Evolutionary conservation across 345 rosid species (phyloP), one percentile per base, ranked within the genome.

Genomic region (Eutrema japonicum): DNA sequence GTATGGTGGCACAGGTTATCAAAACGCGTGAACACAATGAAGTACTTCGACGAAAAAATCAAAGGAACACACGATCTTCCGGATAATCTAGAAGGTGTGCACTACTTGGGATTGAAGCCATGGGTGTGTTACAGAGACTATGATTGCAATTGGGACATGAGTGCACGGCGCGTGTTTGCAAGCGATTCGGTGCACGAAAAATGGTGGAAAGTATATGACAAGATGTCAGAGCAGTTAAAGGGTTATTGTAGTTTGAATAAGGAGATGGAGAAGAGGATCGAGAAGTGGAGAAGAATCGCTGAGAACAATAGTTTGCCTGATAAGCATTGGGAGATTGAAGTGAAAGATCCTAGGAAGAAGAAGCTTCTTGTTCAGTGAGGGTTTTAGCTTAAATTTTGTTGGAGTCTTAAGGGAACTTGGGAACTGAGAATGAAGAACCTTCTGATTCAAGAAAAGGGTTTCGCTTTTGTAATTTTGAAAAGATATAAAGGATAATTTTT

Each of bases 1-100:
- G 83, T 90, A 1, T 89, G 96, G 97, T 91, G 97, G 96, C 98
- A 94, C 14, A 77, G 98, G 68, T 41, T 86, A 75, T 89, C 98
- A 0, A 37, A 60, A 1, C 83, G 63, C 3, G 68, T 87, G 10
- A 94, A 94, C 66, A 61, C 66, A 49, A 66, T 88, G 61, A 94
- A 91, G 83, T 35, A 32, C 12, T 89, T 84, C n/a, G 75, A 4
- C 22, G 54, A 22, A 27, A 71, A 6, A 10, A 32, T 0, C n/a
- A 40, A 45, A 18, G 18, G n/a, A 36, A 3, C 29, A 53, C 73
- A 8, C 0, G 14, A 6, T 7, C 27, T 12, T 12, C 68, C 56
- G 0, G 71, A 80, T 0, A 41, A 57, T 50, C 9, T 79, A 35
- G 83, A 77, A 18, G 80, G 87, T 1, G 59, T 95, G 3, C 99